Evolutionary conservation across 1,284 basidiomycete genomes (phyloP).

Genomic region (Mycena citricolor): DNA sequence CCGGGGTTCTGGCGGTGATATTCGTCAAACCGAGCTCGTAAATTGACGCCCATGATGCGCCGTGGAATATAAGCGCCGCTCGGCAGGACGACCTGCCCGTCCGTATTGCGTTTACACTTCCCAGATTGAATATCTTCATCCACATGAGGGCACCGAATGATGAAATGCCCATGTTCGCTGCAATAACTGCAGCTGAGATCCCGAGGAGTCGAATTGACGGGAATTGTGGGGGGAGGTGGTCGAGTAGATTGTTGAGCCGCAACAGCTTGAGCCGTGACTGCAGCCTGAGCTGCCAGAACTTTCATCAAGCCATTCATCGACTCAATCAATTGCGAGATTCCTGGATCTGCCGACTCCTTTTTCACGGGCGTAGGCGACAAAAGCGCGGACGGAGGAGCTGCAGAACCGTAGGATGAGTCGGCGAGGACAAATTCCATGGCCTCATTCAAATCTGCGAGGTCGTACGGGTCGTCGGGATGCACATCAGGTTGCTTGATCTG

Average conservation of each 20-base stretch:
- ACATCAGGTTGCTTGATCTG: conserved; percentile 20
- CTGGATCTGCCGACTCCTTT: conserved; percentile 5
- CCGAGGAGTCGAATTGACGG: too few relatives aligned
- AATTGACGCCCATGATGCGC: neutral
- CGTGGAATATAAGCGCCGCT: conserved; percentile 11
- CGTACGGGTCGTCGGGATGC: conserved; percentile 21
- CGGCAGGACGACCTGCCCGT: conserved; percentile 10
- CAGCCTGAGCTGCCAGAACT: conserved; percentile 3
- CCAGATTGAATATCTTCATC: conserved; percentile 2
- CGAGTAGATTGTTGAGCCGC: too few relatives aligned
- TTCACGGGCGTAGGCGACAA: neutral
- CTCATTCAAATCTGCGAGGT: conserved; percentile 12
- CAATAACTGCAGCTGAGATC: conserved; percentile 10
- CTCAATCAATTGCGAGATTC: conserved; percentile 4
- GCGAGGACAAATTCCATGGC: conserved; percentile 13
- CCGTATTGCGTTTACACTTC: conserved; percentile 7
- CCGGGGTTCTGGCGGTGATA: conserved; percentile 13
- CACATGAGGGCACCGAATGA: conserved; percentile 1
- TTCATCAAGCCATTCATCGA: conserved; percentile 6
- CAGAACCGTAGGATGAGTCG: neutral
- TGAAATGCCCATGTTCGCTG: conserved; percentile 13
- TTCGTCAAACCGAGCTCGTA: conserved; percentile 8
- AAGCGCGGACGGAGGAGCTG: neutral
- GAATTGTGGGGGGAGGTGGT: neutral
- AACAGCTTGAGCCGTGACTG: too few relatives aligned